phyloP scores from a whole-genome alignment of 1,284 basidiomycete genomes.

The Ustilago cynodontis region DNA sequence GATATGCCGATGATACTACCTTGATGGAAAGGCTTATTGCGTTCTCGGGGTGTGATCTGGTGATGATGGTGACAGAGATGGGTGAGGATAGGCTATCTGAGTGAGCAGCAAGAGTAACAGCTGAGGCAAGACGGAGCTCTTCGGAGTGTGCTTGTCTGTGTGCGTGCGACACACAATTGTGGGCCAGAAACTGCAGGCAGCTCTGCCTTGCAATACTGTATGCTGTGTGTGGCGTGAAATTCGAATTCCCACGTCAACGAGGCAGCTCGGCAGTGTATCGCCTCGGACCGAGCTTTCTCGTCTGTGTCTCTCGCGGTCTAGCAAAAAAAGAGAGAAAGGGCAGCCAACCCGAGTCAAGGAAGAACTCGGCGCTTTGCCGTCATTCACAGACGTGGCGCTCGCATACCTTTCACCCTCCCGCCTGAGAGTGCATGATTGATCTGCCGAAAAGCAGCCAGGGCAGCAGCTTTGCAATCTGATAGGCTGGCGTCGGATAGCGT shows the following conservation, averaged over 20 bases:
- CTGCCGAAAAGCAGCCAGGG: no score
- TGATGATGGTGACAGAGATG: not conserved
- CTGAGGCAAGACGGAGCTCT: not conserved
- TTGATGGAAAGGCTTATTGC: not conserved
- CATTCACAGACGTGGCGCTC: not conserved
- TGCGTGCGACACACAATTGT: not conserved
- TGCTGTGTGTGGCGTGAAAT: slow-evolving; percentile 6
- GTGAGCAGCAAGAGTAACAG: not conserved
- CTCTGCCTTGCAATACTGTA: no score
- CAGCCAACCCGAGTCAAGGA: not conserved
- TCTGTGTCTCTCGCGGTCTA: not conserved
- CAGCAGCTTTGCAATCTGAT: no score
- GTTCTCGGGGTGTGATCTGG: not conserved
- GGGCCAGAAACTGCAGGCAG: not conserved
- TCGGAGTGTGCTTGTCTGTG: not conserved
- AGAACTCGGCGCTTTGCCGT: not conserved
- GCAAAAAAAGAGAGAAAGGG: not conserved
- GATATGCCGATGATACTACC: not conserved
- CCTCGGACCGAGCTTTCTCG: slow-evolving; percentile 1
- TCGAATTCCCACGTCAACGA: not conserved
- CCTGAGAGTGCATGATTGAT: not conserved
- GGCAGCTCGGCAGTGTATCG: slow-evolving; percentile 5
- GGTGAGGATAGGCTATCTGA: not conserved
- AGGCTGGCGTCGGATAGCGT: slow-evolving; percentile 9
- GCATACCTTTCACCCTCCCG: no score